phyloP scores from a whole-genome alignment of 768 basidiomycete genomes.

The Rhizopogon vinicolor region DNA sequence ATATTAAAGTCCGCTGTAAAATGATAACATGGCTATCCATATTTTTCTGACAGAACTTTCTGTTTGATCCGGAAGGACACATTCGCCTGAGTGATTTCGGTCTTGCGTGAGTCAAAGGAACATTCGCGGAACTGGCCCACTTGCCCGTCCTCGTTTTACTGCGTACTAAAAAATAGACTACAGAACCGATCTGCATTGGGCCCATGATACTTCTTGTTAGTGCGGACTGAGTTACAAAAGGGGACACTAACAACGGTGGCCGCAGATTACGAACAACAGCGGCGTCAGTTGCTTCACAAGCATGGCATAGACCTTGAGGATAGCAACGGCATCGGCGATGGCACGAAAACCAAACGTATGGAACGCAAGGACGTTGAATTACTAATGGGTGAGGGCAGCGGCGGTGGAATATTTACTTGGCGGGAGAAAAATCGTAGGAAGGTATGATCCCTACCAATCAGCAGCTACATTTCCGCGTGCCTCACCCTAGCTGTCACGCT shows the following conservation, averaged over 20 bases:
- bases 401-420: slow-evolving; percentile 90
- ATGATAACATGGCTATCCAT: slow-evolving; percentile 19
- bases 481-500: slow-evolving; percentile 18
- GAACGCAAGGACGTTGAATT: slow-evolving; percentile 78
- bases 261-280: slow-evolving; percentile 91
- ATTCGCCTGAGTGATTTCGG: slow-evolving; percentile 96
- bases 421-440: slow-evolving; percentile 90
- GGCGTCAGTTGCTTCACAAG: slow-evolving; percentile 81
- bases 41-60: slow-evolving; percentile 69
- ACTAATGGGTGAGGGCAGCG: slow-evolving; percentile 80
- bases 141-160: slow-evolving; percentile 3
- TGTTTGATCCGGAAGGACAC: slow-evolving; percentile 91
- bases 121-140: slow-evolving; percentile 18
- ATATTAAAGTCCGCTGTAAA: slow-evolving; percentile 23
- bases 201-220: slow-evolving; percentile 89
- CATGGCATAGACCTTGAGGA: slow-evolving; percentile 96
- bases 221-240: slow-evolving; percentile 9
- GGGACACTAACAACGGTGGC: slow-evolving; percentile 10
- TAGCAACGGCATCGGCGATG: slow-evolving; percentile 57
- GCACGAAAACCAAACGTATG: slow-evolving; percentile 72
- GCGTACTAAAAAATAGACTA: slow-evolving; percentile 16
- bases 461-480: slow-evolving; percentile 16
- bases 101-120: slow-evolving; percentile 66
- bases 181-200: slow-evolving; percentile 94
- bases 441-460: slow-evolving; percentile 42